A percentile compares a stretch with the other conserved stretches of the same genome.
phyloP scores from a whole-genome alignment of 2,329 filamentous ascomycete species.

The Taxawa tesnikishii region DNA sequence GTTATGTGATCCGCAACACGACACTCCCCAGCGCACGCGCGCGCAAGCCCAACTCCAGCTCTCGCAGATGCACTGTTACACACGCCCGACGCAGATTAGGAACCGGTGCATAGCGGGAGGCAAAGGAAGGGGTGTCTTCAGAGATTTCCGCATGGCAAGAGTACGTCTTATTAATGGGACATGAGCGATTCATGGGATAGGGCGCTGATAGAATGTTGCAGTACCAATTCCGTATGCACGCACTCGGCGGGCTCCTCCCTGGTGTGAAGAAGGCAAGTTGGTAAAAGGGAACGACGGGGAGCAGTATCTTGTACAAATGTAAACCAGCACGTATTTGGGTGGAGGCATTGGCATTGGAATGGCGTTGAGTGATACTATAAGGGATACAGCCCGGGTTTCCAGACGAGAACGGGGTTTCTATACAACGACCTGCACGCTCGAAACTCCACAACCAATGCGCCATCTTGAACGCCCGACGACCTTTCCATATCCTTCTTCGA shows the following conservation, averaged over 20 bases:
- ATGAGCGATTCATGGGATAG: constrained; percentile 10
- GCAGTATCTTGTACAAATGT: too few species aligned
- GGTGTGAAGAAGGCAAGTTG: constrained; percentile 95
- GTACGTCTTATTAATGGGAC: constrained; percentile 43
- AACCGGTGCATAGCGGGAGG: constrained; percentile 89
- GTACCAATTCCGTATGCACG: constrained; percentile 90
- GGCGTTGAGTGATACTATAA: not conserved
- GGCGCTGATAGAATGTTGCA: constrained; percentile 26
- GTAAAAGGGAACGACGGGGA: constrained; percentile 36
- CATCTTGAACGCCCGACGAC: too few species aligned
- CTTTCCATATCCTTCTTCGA: too few species aligned
- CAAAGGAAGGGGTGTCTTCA: constrained; percentile 79
- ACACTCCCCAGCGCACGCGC: constrained; percentile 70
- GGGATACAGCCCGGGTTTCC: not conserved
- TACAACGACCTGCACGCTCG: too few species aligned
- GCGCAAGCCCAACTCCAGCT: constrained; percentile 89
- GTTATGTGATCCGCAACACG: constrained; percentile 87
- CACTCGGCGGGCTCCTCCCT: constrained; percentile 70
- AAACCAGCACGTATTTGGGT: too few species aligned
- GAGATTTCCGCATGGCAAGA: constrained; percentile 83
- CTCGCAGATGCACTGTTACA: constrained; percentile 92
- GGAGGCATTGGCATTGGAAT: constrained; percentile 3
- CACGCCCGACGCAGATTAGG: constrained; percentile 80
- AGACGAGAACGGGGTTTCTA: not conserved
- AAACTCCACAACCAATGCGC: too few species aligned